phyloP scores from a whole-genome alignment of 805 yeast species.

The Schwanniomyces occidentalis region DNA sequence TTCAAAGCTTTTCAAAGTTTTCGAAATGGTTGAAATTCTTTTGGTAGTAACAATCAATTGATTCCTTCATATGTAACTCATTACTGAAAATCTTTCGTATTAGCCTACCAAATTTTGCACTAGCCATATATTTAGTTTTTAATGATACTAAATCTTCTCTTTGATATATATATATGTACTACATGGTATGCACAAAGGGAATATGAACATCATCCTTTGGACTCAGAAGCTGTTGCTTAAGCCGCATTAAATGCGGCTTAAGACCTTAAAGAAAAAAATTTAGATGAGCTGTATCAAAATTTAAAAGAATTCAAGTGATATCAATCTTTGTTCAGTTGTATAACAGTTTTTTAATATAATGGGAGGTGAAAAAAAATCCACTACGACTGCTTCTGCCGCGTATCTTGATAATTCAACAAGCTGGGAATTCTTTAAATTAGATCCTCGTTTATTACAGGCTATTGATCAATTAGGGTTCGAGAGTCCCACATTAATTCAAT shows the following conservation, averaged over 20 bases:
- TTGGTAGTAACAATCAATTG: too few species aligned
- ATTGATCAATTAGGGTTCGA: conserved; percentile 75
- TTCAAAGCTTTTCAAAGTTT: too few species aligned
- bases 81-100: too few species aligned
- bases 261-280: conserved; percentile 4
- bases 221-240: too few species aligned
- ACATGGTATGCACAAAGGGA: too few species aligned
- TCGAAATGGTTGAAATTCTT: too few species aligned
- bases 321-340: not conserved
- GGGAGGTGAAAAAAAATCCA: conserved; percentile 7
- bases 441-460: conserved; percentile 82
- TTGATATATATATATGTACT: too few species aligned
- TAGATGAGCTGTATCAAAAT: conserved; percentile 5
- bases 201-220: too few species aligned
- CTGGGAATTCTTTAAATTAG: conserved; percentile 79
- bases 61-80: too few species aligned
- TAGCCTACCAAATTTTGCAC: too few species aligned
- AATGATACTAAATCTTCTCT: too few species aligned
- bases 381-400: conserved; percentile 58
- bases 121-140: too few species aligned
- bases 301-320: not conserved
- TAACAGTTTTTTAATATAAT: not conserved
- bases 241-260: conserved; percentile 7
- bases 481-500: conserved; percentile 88
- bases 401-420: conserved; percentile 68